phyloP scores from a whole-genome alignment of 2,329 filamentous ascomycete species.

The Aspergillus clavatus region DNA sequence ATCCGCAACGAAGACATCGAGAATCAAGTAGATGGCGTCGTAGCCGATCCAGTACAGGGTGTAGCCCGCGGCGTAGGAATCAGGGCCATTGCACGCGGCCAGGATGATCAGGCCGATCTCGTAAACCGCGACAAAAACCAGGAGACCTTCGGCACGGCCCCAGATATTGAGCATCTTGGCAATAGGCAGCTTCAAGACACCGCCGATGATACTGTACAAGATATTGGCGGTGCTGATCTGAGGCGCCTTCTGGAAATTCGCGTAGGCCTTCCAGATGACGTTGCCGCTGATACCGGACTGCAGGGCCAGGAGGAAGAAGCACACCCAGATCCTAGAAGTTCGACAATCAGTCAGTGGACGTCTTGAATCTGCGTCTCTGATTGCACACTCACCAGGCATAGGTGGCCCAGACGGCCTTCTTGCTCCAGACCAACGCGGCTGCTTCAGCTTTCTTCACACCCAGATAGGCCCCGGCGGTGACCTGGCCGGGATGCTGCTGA shows the following conservation, averaged over 20 bases:
- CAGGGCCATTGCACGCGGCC: slow-evolving; percentile 56
- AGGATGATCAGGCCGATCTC: slow-evolving; percentile 55
- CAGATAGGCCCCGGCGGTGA: slow-evolving; percentile 29
- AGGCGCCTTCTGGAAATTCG: slow-evolving; percentile 48
- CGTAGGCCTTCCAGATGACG: slow-evolving; percentile 48
- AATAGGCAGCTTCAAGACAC: slow-evolving; percentile 56
- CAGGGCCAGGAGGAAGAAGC: slow-evolving; percentile 44
- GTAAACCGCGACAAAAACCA: slow-evolving; percentile 46
- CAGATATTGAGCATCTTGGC: slow-evolving; percentile 60
- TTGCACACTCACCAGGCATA: slow-evolving; percentile 34
- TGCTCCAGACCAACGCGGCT: slow-evolving; percentile 44
- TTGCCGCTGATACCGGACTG: slow-evolving; percentile 40
- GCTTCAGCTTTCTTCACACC: slow-evolving; percentile 47
- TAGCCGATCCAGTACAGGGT: slow-evolving; percentile 59
- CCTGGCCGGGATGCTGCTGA: slow-evolving; percentile 15
- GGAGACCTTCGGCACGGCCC: slow-evolving; percentile 57
- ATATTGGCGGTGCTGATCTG: slow-evolving; percentile 50
- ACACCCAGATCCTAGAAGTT: slow-evolving; percentile 41
- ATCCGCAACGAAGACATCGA: slow-evolving; percentile 60
- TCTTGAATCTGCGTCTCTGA: too few relatives aligned
- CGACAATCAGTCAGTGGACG: slow-evolving; percentile 13
- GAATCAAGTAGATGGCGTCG: slow-evolving; percentile 51
- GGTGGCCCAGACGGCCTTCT: slow-evolving; percentile 30
- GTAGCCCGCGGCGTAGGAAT: slow-evolving; percentile 59
- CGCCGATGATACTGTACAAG: slow-evolving; percentile 53